phyloP scores from a whole-genome alignment of 805 yeast genomes.

The Saccharomycopsis oosterbeekiorum region DNA sequence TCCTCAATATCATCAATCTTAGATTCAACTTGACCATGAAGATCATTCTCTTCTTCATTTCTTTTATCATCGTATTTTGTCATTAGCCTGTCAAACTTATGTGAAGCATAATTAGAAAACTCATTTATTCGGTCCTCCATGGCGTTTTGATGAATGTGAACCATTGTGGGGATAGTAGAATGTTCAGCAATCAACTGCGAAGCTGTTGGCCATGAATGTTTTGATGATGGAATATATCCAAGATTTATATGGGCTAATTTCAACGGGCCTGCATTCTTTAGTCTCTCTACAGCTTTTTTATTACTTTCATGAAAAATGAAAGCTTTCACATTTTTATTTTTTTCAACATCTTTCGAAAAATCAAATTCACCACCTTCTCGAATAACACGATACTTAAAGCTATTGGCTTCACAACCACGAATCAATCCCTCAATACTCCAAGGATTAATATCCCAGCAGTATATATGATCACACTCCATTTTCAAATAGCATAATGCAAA shows the following conservation, averaged over 20 bases:
- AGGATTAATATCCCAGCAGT: conserved; percentile 79
- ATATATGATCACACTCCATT: conserved; percentile 40
- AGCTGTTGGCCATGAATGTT: conserved; percentile 49
- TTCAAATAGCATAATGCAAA: conserved; percentile 61
- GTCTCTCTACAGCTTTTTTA: conserved; percentile 36
- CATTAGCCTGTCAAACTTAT: background rate
- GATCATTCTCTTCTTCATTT: background rate
- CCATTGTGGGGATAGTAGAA: conserved; percentile 20
- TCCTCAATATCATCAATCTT: background rate
- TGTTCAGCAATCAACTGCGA: conserved; percentile 20
- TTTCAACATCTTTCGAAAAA: conserved; percentile 7
- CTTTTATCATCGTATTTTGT: conserved; percentile 3
- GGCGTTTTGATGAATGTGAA: conserved; percentile 75
- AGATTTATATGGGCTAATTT: conserved; percentile 55
- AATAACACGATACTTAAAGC: conserved; percentile 31
- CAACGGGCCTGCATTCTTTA: conserved; percentile 20
- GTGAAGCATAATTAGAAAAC: background rate
- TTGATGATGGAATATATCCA: conserved; percentile 70
- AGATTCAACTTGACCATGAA: background rate
- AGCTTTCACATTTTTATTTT: conserved; percentile 25
- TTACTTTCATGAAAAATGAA: conserved; percentile 60
- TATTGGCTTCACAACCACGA: conserved; percentile 42
- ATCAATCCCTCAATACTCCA: conserved; percentile 72
- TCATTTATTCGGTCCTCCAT: background rate
- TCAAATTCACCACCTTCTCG: conserved; percentile 26